phyloP scores from a whole-genome alignment of 148 eudicot genomes.

The Amaranthus palmeri region DNA sequence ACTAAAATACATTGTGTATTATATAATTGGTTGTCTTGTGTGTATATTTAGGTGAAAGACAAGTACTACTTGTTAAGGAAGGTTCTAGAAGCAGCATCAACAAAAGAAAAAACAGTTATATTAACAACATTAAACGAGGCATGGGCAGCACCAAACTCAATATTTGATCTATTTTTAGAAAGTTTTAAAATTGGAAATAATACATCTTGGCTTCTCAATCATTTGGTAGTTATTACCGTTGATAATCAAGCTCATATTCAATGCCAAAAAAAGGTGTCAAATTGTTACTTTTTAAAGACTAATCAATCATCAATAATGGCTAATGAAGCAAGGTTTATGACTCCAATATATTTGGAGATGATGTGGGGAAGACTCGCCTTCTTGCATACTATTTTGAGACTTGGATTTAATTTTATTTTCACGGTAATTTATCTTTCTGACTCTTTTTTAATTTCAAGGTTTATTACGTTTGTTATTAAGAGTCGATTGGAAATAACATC shows the following conservation, averaged over 20 bases:
- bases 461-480: too few relatives aligned
- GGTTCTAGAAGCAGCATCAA: slow-evolving; percentile 24
- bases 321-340: slow-evolving; percentile 7
- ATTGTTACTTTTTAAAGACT: slow-evolving; percentile 19
- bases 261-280: slow-evolving; percentile 13
- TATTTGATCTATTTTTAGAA: slow-evolving; percentile 29
- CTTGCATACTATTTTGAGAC: slow-evolving; percentile 24
- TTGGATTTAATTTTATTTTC: slow-evolving; percentile 25
- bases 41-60: background rate
- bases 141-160: slow-evolving; percentile 27
- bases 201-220: slow-evolving; percentile 23
- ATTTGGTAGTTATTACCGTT: slow-evolving; percentile 25
- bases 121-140: slow-evolving; percentile 31
- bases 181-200: slow-evolving; percentile 26
- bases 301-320: slow-evolving; percentile 19
- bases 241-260: slow-evolving; percentile 24
- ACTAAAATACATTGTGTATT: too few relatives aligned
- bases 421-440: slow-evolving; percentile 1
- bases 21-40: too few relatives aligned
- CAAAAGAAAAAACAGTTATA: slow-evolving; percentile 27
- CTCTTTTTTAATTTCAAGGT: too few relatives aligned
- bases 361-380: slow-evolving; percentile 30
- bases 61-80: slow-evolving; percentile 13
- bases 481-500: too few relatives aligned
- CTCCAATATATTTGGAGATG: too few relatives aligned